Evolutionary conservation across 2,329 filamentous ascomycete genomes (phyloP), one percentile per base, ranked within the genome.

Genomic region (Penicillium sclerotigenum): DNA sequence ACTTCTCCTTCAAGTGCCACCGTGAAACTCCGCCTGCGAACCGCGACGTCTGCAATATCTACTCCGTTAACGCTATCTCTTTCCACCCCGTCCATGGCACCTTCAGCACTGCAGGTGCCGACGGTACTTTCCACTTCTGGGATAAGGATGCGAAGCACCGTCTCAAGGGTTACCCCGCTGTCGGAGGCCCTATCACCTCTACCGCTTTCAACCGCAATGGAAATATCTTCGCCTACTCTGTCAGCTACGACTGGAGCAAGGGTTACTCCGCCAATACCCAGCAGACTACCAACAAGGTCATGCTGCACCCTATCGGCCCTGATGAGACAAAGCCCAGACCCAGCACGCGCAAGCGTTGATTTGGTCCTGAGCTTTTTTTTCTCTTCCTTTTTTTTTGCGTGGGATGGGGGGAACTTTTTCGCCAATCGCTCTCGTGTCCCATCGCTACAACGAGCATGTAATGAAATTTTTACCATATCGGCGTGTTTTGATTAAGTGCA

Each of bases 1-100:
- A 99, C 80, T 99, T 99, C 81, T 96, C 91, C 40, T 99, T 99
- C 86, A 97, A 97, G 77, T 99, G 94, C 77, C 94, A 99, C 75
- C 91, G 94, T 57, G 90, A 96, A 67, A 84, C 85, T 5, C 85
- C 89, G 1, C 78, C 85, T 55, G 75, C 73, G 51, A 71, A 69
- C 52, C 84, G 73, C 68, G 92, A 91, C 75, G 79, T 88, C 62
- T 90, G 89, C 66, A 94, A 93, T 70, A 94, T 97, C 66, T 94
- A 92, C 80, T 87, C 91, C 1, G 91, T 99, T 71, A 99, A 99
- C 78, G 88, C 91, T 65, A 99, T 99, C 74, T 95, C 90, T 24
- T 97, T 97, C 85, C 94, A 99, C 77, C 94, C 94, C 1, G 82
- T 89, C 13, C 92, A 97, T 75, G 94, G 94, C 69, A 99, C 94